Evolutionary conservation across 805 yeast species (phyloP), one percentile per base, ranked within the genome.

Genomic region (Jamesozyma piceae): DNA sequence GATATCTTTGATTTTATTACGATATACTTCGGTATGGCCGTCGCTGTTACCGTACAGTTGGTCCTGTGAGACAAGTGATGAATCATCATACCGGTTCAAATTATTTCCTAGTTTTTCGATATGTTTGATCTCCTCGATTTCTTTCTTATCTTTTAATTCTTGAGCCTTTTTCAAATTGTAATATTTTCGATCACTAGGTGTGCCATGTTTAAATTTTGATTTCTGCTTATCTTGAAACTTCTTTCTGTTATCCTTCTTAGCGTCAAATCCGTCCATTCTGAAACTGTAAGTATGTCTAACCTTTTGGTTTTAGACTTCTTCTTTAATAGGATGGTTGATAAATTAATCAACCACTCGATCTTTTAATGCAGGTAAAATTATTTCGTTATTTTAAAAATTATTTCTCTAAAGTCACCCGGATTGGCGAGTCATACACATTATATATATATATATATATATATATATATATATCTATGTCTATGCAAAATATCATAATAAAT

Each of bases 171-270:
- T 55, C 24, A 56, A 31, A 13, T 58, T 51, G 4, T 52, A 48
- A 44, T 61, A 67, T 54, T 59, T 67, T 48, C 50, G 58, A 47
- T 54, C 68, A 50, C 62, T 65, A 43, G 60, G 66, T 38, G 64
- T 63, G 1, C 56, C 58, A 50, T 68, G 72, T 18, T 56, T 62
- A 4, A 64, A 52, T 43, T 68, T 68, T 11, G 65, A 56, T 40
- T 58, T 61, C 26, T 63, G 58, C 46, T 66, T 67, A 42, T 68
- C 72, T 42, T 62, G 67, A 44, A 65, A 68, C 52, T 63, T 65
- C 58, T 64, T 66, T 10, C 72, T 52, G 46, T 67, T 67, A 46
- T 67, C 72, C 31, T 57, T 50, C 54, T 68, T 68, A 26, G 65
- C 38, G 33, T 50, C 54, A 47, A 43, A 58, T 2, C 55, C 48